A percentile compares a stretch with the other conserved stretches of the same genome.
Evolutionary conservation across 148 eudicot genomes (phyloP).

Genomic region (Nyssa sinensis): DNA sequence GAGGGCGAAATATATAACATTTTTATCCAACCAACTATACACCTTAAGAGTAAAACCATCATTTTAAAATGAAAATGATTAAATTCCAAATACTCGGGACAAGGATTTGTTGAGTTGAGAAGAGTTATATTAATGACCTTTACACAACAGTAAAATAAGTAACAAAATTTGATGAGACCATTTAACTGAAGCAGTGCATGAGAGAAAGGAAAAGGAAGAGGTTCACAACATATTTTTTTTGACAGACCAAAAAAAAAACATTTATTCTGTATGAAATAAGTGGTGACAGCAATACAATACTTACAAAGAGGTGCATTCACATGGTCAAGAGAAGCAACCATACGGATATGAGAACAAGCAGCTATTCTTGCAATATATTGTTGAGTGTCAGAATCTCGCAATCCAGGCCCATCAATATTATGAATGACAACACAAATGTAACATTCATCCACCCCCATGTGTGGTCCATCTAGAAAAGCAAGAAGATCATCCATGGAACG

Average conservation of each 20-base stretch:
- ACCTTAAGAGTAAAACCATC: too few relatives aligned
- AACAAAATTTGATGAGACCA: neutral
- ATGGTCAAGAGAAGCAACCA: slow-evolving; percentile 90
- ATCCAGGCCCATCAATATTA: slow-evolving; percentile 92
- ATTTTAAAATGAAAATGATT: neutral
- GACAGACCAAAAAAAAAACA: too few relatives aligned
- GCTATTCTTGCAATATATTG: slow-evolving; percentile 79
- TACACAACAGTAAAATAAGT: neutral
- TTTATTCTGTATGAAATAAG: neutral
- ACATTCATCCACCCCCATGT: slow-evolving; percentile 39
- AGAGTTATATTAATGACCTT: neutral
- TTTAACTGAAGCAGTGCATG: neutral
- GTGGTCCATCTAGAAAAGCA: slow-evolving; percentile 63
- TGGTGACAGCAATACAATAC: slow-evolving; percentile 20
- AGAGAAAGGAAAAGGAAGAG: neutral
- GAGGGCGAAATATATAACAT: too few relatives aligned
- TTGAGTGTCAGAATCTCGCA: slow-evolving; percentile 83
- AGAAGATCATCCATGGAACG: slow-evolving; percentile 69
- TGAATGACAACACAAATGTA: slow-evolving; percentile 70
- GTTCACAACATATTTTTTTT: neutral
- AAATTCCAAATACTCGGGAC: too few relatives aligned
- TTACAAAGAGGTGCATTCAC: slow-evolving; percentile 88
- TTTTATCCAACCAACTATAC: too few relatives aligned
- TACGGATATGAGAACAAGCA: slow-evolving; percentile 71
- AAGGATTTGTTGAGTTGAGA: too few relatives aligned